These are phyloP conservation scores for Infundibulicybe gibba DNA, from an alignment of 768 basidiomycete species.

Conservation along the genomic window DNA sequence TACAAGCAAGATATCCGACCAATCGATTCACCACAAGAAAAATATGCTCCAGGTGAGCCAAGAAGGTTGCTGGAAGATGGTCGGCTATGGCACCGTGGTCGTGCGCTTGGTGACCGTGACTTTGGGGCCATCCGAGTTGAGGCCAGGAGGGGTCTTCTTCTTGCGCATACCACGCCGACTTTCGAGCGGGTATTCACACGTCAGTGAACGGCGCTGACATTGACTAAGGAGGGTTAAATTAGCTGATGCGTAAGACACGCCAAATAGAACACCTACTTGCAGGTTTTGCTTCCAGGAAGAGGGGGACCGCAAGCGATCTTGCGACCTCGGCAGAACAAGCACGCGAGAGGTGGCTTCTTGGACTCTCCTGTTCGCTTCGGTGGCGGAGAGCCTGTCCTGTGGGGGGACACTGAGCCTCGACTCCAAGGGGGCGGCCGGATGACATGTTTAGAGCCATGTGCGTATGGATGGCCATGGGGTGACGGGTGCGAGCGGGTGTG, in stretches of 20 bases:
- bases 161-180: conserved; percentile 68
- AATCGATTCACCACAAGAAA: no score
- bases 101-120: conserved; percentile 9
- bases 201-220: conserved; percentile 65
- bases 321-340: conserved; percentile 61
- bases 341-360: conserved; percentile 62
- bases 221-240: conserved; percentile 45
- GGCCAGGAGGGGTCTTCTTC: conserved; percentile 28
- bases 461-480: neutral
- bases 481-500: neutral
- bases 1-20: conserved; percentile 1
- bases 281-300: conserved; percentile 47
- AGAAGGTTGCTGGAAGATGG: neutral
- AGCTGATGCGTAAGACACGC: conserved; percentile 4
- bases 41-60: no score
- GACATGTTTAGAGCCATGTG: neutral
- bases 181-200: conserved; percentile 68
- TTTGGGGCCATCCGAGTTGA: conserved; percentile 18
- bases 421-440: neutral
- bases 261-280: conserved; percentile 41
- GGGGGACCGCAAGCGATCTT: conserved; percentile 71
- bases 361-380: conserved; percentile 24
- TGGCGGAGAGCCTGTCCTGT: conserved; percentile 18
- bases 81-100: neutral
- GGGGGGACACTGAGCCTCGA: conserved; percentile 9